A percentile compares a stretch with the other conserved stretches of the same genome.
phyloP scores from a whole-genome alignment of 1,284 basidiomycete genomes.

The Sparassis latifolia region DNA sequence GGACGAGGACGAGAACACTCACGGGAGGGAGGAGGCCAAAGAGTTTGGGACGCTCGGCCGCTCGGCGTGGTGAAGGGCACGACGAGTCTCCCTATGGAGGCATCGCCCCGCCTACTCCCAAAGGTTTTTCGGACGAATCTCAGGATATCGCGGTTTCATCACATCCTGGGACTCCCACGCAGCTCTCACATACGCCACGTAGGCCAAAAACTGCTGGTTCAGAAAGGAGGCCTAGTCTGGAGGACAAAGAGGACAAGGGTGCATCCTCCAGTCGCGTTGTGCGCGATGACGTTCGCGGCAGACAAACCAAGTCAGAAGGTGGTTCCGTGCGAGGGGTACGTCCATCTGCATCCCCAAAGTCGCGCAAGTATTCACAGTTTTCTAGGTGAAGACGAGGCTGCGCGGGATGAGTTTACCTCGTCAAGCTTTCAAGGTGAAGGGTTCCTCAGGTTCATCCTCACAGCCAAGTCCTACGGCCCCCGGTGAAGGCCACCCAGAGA shows the following conservation, averaged over 20 bases:
- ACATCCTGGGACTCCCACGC: slow-evolving; percentile 5
- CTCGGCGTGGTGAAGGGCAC: slow-evolving; percentile 9
- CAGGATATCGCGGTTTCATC: slow-evolving; percentile 11
- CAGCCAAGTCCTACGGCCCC: slow-evolving; percentile 31
- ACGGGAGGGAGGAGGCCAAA: slow-evolving; percentile 14
- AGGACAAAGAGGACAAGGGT: too few relatives aligned
- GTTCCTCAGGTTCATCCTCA: slow-evolving; percentile 28
- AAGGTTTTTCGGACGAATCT: slow-evolving; percentile 15
- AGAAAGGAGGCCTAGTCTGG: background rate
- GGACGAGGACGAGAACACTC: slow-evolving; percentile 25
- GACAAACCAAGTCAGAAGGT: slow-evolving; percentile 21
- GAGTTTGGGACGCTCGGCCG: slow-evolving; percentile 11
- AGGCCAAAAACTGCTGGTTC: slow-evolving; percentile 1
- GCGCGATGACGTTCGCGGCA: slow-evolving; percentile 17
- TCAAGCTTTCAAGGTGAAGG: slow-evolving; percentile 24
- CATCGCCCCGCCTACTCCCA: slow-evolving; percentile 16
- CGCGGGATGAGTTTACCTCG: slow-evolving; percentile 33
- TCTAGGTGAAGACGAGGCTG: slow-evolving; percentile 16
- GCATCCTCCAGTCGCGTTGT: slow-evolving; percentile 6
- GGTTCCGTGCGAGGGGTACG: slow-evolving; percentile 23
- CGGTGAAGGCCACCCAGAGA: slow-evolving; percentile 16
- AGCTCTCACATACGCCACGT: slow-evolving; percentile 8
- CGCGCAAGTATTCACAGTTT: slow-evolving; percentile 1
- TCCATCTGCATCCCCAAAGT: slow-evolving; percentile 1
- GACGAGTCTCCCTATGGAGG: slow-evolving; percentile 12